Conservation (phyloP, 495 filamentous ascomycete genomes). For the Daldinia childiae region DNA sequence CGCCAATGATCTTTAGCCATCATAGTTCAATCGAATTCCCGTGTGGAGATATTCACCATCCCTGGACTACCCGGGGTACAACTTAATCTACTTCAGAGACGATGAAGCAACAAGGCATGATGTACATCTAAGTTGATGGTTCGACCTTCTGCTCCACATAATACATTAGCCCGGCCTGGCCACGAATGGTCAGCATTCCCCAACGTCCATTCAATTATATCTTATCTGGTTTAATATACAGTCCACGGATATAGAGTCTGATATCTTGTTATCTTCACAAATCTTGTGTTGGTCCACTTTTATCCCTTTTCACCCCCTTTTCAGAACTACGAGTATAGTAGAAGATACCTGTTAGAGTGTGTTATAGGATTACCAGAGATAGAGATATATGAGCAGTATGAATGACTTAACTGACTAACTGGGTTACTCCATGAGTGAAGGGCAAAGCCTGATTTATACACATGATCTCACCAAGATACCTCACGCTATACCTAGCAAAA, state of each 20-base stretch:
- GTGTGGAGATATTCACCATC: slow-evolving; percentile 11
- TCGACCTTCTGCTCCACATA: neutral
- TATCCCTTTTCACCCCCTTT: neutral
- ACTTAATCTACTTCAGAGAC: neutral
- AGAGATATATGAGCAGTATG: too few relatives aligned
- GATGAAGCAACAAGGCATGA: neutral
- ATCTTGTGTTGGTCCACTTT: neutral
- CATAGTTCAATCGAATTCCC: slow-evolving; percentile 6
- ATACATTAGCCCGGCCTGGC: neutral
- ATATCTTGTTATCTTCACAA: neutral
- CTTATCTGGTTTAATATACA: neutral
- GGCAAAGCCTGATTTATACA: too few relatives aligned
- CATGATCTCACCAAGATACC: too few relatives aligned
- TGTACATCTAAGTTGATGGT: neutral
- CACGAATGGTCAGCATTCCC: neutral
- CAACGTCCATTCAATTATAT: neutral
- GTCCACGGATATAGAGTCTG: neutral
- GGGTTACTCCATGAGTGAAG: too few relatives aligned
- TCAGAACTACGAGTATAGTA: neutral
- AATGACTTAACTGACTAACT: too few relatives aligned
- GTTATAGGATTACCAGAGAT: too few relatives aligned
- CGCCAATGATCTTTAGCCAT: slow-evolving; percentile 10
- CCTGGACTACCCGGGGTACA: neutral
- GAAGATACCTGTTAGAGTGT: too few relatives aligned
- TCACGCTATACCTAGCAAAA: too few relatives aligned